Conservation (phyloP, 371 early-diverging fungal species). For the Rhizopus sp. region DNA sequence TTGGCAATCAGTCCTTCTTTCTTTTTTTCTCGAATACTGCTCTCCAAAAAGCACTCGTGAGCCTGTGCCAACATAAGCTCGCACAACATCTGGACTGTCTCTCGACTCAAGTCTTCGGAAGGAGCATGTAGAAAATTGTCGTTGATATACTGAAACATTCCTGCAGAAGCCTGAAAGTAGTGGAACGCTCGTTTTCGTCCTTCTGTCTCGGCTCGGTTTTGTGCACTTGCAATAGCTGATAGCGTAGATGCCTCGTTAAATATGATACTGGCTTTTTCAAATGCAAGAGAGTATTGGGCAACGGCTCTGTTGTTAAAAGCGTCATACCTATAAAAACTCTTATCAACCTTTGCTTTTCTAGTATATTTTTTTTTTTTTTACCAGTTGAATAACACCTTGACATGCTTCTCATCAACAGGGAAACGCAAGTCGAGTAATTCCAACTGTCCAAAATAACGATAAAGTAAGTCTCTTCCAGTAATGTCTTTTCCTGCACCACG, state of each 20-base stretch:
- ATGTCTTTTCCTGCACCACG: slow-evolving; percentile 91
- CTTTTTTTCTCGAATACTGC: slow-evolving; percentile 83
- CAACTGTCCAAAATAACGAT: slow-evolving; percentile 94
- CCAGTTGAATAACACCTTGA: slow-evolving; percentile 90
- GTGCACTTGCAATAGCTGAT: slow-evolving; percentile 69
- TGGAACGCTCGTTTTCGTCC: slow-evolving; percentile 83
- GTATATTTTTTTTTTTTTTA: slow-evolving; percentile 30
- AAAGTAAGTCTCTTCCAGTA: slow-evolving; percentile 90
- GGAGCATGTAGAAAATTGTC: slow-evolving; percentile 97
- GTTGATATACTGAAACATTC: slow-evolving; percentile 91
- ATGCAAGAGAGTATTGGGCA: slow-evolving; percentile 89
- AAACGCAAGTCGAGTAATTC: slow-evolving; percentile 94
- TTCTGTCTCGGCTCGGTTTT: slow-evolving; percentile 73
- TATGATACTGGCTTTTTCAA: slow-evolving; percentile 93
- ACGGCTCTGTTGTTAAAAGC: slow-evolving; percentile 66
- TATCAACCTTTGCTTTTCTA: no score
- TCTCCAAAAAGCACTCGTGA: slow-evolving; percentile 92
- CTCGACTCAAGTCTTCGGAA: slow-evolving; percentile 86
- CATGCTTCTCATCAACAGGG: slow-evolving; percentile 87
- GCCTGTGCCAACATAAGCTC: slow-evolving; percentile 93
- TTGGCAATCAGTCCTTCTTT: slow-evolving; percentile 83
- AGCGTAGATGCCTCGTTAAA: slow-evolving; percentile 90
- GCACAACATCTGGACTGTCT: slow-evolving; percentile 81
- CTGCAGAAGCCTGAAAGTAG: slow-evolving; percentile 92
- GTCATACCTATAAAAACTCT: slow-evolving; percentile 67